These are phyloP conservation scores for Yamadazyma paraphyllophila DNA, from an alignment of 805 yeast genomes.

Conservation along the genomic window DNA sequence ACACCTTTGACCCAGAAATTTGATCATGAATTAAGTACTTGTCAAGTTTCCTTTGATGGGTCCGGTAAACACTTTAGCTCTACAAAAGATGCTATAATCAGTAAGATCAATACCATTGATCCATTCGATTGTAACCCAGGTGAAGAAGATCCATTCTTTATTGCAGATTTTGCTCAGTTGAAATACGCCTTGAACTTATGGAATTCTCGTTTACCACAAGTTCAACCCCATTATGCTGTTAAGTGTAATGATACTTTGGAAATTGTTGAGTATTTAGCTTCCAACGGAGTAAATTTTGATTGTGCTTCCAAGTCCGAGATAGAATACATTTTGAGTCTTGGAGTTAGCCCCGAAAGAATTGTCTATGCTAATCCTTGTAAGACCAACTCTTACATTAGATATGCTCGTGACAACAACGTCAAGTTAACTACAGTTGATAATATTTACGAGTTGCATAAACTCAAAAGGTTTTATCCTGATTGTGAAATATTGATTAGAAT, in stretches of 20 bases:
- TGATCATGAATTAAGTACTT: not conserved
- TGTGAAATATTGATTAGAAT: constrained; percentile 75
- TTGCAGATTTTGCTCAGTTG: constrained; percentile 79
- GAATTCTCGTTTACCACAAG: constrained; percentile 63
- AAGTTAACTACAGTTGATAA: constrained; percentile 87
- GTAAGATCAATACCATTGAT: constrained; percentile 35
- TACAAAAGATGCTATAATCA: constrained; percentile 8
- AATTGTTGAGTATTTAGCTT: constrained; percentile 56
- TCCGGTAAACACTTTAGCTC: not conserved
- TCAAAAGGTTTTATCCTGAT: constrained; percentile 63
- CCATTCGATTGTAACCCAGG: constrained; percentile 64
- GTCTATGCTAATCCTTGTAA: constrained; percentile 95
- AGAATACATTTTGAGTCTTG: constrained; percentile 57
- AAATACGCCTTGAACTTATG: constrained; percentile 61
- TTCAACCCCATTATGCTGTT: constrained; percentile 90
- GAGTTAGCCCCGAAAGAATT: constrained; percentile 64
- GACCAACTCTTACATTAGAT: constrained; percentile 75
- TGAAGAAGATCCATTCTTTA: constrained; percentile 83
- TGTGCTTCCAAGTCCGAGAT: constrained; percentile 92
- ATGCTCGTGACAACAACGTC: constrained; percentile 57
- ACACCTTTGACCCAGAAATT: constrained; percentile 6
- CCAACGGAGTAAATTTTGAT: constrained; percentile 76
- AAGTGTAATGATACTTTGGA: constrained; percentile 80
- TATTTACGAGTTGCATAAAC: constrained; percentile 75
- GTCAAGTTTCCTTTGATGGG: constrained; percentile 1